phyloP scores from a whole-genome alignment of 108 stramenopile species.

The Fistulifera solaris region DNA sequence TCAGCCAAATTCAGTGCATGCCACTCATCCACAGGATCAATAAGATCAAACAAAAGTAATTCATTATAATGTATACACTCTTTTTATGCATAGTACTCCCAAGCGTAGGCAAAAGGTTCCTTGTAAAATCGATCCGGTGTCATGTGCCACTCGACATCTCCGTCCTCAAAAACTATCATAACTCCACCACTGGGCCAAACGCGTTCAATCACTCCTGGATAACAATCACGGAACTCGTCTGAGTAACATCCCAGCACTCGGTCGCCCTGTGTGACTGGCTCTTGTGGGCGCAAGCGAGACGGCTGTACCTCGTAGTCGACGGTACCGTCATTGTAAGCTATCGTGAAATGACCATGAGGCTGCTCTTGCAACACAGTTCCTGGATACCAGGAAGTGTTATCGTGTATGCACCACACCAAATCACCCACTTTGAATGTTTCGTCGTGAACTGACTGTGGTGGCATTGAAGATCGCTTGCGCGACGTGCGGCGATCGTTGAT shows the following conservation, averaged over 20 bases:
- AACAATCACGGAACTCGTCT: conserved; percentile 6
- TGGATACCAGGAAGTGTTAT: not conserved
- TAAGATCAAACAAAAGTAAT: no score
- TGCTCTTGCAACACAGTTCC: not conserved
- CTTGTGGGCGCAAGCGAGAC: not conserved
- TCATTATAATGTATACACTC: no score
- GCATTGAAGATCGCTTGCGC: not conserved
- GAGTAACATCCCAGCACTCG: conserved; percentile 11
- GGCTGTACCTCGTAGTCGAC: not conserved
- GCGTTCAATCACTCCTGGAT: conserved; percentile 7
- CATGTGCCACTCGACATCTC: conserved; percentile 11
- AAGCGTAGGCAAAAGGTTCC: conserved; percentile 5
- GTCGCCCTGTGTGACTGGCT: conserved; percentile 12
- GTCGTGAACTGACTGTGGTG: not conserved
- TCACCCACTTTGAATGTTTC: not conserved
- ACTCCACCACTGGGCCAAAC: conserved; percentile 18
- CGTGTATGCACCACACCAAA: not conserved
- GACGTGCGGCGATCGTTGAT: not conserved
- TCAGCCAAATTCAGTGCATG: no score
- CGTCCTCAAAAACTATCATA: conserved; percentile 21
- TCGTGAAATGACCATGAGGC: not conserved
- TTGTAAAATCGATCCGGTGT: conserved; percentile 4
- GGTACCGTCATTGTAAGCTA: conserved; percentile 21
- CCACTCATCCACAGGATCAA: no score
- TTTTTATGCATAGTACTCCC: not conserved